phyloP scores from a whole-genome alignment of 495 filamentous ascomycete genomes.

The Astrothelium subdiscretum region DNA sequence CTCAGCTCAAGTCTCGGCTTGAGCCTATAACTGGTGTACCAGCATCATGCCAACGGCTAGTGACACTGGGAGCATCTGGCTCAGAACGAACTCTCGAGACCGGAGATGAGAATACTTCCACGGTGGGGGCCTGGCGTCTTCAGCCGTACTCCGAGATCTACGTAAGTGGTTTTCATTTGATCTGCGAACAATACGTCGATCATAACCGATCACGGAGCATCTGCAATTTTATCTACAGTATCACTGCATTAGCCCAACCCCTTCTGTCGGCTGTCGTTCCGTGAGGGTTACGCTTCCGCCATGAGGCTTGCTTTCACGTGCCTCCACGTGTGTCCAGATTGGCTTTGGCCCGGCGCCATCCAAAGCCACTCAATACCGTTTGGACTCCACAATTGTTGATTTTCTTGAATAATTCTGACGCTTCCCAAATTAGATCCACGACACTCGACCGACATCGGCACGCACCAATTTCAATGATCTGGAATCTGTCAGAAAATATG shows the following conservation, averaged over 20 bases:
- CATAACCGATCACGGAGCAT: background rate
- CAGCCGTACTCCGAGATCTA: conserved; percentile 63
- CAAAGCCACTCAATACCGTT: background rate
- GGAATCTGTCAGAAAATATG: conserved; percentile 74
- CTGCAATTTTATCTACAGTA: background rate
- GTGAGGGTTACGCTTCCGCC: background rate
- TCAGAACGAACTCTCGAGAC: conserved; percentile 47
- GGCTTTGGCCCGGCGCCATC: conserved; percentile 5
- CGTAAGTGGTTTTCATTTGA: conserved; percentile 40
- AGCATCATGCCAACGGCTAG: conserved; percentile 65
- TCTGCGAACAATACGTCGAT: background rate
- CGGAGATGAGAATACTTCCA: conserved; percentile 53
- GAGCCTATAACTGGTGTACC: conserved; percentile 91
- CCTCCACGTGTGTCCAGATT: conserved; percentile 3
- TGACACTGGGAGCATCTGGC: conserved; percentile 43
- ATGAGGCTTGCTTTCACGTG: background rate
- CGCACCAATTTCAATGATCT: conserved; percentile 67
- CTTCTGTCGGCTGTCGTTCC: background rate
- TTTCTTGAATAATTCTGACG: background rate
- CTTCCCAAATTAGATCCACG: conserved; percentile 49
- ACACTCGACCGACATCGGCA: conserved; percentile 60
- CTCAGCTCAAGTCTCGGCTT: conserved; percentile 75
- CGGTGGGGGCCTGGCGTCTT: conserved; percentile 51
- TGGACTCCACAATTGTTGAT: background rate
- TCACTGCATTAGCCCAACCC: background rate